A percentile compares a stretch with the other conserved stretches of the same genome.
Conservation (phyloP, 345 rosid species). For the Citrus reticulata region DNA sequence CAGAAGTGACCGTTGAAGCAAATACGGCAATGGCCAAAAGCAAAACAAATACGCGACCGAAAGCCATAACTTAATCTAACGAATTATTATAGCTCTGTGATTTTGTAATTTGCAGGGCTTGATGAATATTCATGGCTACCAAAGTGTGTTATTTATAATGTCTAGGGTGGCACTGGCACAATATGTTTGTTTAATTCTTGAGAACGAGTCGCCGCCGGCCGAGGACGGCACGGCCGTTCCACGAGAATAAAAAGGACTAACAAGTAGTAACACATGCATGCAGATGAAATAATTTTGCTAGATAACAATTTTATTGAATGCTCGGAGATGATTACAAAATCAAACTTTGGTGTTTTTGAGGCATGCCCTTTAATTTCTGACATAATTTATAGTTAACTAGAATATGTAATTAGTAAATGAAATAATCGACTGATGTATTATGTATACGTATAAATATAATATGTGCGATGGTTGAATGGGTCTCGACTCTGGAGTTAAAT, state of each 20-base stretch:
- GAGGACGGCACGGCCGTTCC: not conserved
- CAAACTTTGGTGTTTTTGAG: not conserved
- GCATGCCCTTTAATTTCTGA: not conserved
- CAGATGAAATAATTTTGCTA: not conserved
- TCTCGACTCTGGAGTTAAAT: too few species aligned
- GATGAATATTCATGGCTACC: not conserved
- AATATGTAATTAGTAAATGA: too few species aligned
- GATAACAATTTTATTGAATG: not conserved
- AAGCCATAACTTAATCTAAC: conserved; percentile 12
- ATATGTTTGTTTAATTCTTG: too few species aligned
- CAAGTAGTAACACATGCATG: too few species aligned
- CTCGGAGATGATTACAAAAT: not conserved
- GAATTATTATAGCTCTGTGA: not conserved
- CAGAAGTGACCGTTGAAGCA: conserved; percentile 15
- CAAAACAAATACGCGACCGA: not conserved
- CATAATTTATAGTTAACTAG: too few species aligned
- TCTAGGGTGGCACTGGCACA: not conserved
- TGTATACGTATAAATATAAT: too few species aligned
- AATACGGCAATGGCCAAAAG: conserved; percentile 8
- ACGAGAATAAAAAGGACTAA: not conserved
- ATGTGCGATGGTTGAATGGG: too few species aligned
- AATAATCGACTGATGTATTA: too few species aligned
- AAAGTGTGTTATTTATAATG: not conserved
- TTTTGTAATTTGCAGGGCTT: not conserved
- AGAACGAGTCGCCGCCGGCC: not conserved